phyloP scores from a whole-genome alignment of 768 basidiomycete genomes.

The Glaciozyma martinii region DNA sequence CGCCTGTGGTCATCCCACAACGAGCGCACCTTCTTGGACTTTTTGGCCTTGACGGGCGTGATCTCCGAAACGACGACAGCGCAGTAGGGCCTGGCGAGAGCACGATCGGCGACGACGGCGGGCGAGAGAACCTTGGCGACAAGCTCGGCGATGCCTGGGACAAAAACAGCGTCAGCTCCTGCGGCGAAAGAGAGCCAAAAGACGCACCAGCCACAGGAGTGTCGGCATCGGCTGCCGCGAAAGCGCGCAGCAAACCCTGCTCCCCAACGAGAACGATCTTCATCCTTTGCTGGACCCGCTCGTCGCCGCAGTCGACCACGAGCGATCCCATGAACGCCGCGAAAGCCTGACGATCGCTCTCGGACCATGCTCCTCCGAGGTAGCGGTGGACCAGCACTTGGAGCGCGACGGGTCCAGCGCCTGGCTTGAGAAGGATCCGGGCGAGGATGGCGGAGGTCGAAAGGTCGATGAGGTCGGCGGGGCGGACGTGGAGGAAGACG shows the following conservation, averaged over 20 bases:
- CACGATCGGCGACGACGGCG: background rate
- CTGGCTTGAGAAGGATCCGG: background rate
- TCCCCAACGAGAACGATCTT: background rate
- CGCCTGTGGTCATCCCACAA: too few relatives aligned
- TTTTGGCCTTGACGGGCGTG: background rate
- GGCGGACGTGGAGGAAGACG: conserved; percentile 14
- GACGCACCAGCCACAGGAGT: background rate
- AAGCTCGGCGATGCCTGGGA: background rate
- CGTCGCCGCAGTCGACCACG: background rate
- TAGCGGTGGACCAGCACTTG: conserved; percentile 21
- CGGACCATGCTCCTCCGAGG: background rate
- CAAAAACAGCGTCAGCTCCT: background rate
- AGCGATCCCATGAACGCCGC: background rate
- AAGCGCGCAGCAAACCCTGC: conserved; percentile 6
- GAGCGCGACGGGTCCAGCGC: background rate
- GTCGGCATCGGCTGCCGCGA: background rate
- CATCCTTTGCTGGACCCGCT: background rate
- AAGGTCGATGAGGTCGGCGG: background rate
- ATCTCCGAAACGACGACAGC: conserved; percentile 4
- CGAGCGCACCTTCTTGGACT: background rate
- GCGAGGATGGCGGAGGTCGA: background rate
- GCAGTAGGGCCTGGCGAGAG: conserved; percentile 6
- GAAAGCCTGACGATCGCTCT: background rate
- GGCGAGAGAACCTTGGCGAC: conserved; percentile 5
- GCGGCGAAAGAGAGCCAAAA: background rate